Conservation (phyloP, 306 rosid species). For the Potentilla sterilis region DNA sequence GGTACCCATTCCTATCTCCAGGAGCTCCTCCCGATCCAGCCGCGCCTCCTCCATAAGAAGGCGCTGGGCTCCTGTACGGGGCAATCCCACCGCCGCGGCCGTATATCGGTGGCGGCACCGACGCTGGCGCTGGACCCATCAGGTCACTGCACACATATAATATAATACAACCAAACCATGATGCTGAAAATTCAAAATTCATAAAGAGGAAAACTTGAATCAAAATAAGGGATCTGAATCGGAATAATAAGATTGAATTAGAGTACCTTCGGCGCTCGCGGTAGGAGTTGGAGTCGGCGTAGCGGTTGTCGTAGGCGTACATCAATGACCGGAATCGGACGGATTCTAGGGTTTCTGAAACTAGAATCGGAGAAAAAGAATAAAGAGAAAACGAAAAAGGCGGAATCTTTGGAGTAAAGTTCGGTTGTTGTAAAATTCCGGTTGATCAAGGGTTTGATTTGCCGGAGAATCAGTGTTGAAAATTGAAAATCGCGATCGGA, state of each 20-base stretch:
- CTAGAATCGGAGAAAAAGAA: neutral
- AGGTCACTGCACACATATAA: constrained; percentile 45
- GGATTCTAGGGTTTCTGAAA: constrained; percentile 3
- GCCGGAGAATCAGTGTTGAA: neutral
- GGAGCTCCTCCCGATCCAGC: constrained; percentile 37
- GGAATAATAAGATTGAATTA: neutral
- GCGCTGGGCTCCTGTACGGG: constrained; percentile 36
- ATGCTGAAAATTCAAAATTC: constrained; percentile 1
- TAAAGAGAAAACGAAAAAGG: neutral
- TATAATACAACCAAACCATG: neutral
- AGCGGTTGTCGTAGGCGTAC: constrained; percentile 61
- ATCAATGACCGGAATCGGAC: constrained; percentile 13
- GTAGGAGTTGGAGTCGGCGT: constrained; percentile 61
- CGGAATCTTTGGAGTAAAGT: neutral
- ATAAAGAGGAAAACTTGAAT: neutral
- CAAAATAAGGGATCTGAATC: neutral
- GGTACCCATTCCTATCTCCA: constrained; percentile 35
- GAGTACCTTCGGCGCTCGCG: constrained; percentile 78
- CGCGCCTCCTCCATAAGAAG: constrained; percentile 37
- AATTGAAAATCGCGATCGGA: neutral
- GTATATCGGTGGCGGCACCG: constrained; percentile 26
- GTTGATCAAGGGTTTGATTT: neutral
- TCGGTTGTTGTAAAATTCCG: neutral
- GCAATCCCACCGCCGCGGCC: constrained; percentile 52
- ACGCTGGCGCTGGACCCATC: constrained; percentile 47